phyloP scores from a whole-genome alignment of 257 asterid genomes.

The Solanum bulbocastanum region DNA sequence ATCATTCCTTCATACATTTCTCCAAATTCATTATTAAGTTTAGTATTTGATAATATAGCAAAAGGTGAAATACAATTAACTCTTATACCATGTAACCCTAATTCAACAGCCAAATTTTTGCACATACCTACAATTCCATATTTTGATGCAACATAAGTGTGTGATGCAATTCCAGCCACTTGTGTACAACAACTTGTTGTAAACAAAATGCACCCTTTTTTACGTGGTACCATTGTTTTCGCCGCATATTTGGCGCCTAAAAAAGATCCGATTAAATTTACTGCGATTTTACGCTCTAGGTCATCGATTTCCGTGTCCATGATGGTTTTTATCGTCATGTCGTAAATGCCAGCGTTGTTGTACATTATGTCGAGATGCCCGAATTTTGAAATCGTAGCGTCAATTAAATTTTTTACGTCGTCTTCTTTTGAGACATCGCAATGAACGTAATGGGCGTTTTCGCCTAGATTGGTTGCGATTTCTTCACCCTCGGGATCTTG shows the following conservation, averaged over 20 bases:
- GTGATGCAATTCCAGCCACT: conserved; percentile 23
- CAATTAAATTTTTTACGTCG: not conserved
- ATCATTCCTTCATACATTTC: not conserved
- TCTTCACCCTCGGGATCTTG: not conserved
- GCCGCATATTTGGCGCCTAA: not conserved
- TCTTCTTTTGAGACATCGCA: not conserved
- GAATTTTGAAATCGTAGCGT: not conserved
- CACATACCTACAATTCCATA: conserved; percentile 31
- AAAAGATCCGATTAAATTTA: not conserved
- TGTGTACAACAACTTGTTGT: conserved; percentile 31
- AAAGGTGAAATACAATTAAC: conserved; percentile 43
- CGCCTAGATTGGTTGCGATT: not conserved
- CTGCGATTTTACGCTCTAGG: not conserved
- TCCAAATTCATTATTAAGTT: not conserved
- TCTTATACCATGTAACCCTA: conserved; percentile 36
- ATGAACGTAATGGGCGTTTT: not conserved
- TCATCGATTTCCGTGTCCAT: not conserved
- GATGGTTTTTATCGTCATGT: not conserved
- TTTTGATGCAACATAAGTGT: conserved; percentile 25
- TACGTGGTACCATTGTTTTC: conserved; percentile 15
- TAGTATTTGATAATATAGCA: conserved; percentile 15
- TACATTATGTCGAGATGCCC: not conserved
- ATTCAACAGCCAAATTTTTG: conserved; percentile 29
- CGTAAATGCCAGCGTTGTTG: not conserved
- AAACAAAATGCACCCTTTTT: conserved; percentile 35